phyloP scores from a whole-genome alignment of 768 basidiomycete species.

The Megacollybia marginata region DNA sequence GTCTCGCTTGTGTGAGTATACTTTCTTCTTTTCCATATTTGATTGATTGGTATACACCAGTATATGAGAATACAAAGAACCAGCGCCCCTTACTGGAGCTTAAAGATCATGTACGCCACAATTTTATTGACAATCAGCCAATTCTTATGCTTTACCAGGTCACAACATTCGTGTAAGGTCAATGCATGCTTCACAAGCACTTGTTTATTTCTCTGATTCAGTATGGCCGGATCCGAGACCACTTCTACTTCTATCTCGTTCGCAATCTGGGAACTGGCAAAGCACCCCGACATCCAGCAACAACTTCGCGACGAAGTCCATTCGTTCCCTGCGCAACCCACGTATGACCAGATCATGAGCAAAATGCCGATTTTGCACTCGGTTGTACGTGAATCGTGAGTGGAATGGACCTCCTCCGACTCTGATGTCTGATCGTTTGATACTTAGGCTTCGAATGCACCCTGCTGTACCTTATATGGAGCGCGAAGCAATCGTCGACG shows the following conservation, averaged over 20 bases:
- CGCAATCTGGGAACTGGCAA: constrained; percentile 22
- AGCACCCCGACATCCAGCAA: constrained; percentile 20
- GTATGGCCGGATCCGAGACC: constrained; percentile 27
- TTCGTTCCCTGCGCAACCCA: constrained; percentile 12
- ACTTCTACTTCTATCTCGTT: constrained; percentile 19
- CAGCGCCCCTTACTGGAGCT: neutral
- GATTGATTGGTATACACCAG: neutral
- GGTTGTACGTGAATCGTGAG: constrained; percentile 22
- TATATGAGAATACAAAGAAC: neutral
- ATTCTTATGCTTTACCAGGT: neutral
- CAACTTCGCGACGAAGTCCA: constrained; percentile 23
- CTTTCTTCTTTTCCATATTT: neutral
- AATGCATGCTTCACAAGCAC: neutral
- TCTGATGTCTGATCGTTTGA: neutral
- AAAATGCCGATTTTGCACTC: constrained; percentile 23
- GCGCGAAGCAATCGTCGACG: constrained; percentile 22
- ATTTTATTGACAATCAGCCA: neutral
- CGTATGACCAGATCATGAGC: constrained; percentile 20
- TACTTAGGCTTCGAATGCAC: constrained; percentile 21
- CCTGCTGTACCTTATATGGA: constrained; percentile 22
- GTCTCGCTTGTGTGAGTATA: neutral
- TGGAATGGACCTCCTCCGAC: too few species aligned
- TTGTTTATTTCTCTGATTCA: neutral
- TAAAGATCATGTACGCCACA: neutral
- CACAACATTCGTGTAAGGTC: neutral